Evolutionary conservation across 495 filamentous ascomycete species (phyloP).

Genomic region (Penicillium subrubescens): DNA sequence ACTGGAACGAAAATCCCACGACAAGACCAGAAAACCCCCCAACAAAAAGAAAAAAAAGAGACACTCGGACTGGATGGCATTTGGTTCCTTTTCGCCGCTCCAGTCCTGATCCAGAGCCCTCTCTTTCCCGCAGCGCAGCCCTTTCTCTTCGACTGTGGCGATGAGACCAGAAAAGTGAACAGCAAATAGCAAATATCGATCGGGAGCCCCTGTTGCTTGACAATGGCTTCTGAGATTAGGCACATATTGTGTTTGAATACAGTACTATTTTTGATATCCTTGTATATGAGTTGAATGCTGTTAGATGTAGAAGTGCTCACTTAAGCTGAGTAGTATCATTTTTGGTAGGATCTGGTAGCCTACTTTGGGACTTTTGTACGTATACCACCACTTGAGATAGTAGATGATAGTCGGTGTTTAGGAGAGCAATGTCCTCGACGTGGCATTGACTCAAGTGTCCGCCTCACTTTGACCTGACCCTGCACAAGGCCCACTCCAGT

Average conservation of each 20-base stretch:
- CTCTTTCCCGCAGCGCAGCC: conserved; percentile 13
- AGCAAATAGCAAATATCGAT: conserved; percentile 24
- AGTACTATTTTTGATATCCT: conserved; percentile 14
- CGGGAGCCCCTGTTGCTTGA: conserved; percentile 12
- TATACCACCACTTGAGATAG: not conserved
- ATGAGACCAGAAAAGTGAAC: conserved; percentile 40
- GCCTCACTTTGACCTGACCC: conserved; percentile 17
- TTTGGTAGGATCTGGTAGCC: not conserved
- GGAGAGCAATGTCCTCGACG: not conserved
- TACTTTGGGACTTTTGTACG: not conserved
- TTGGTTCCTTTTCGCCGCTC: conserved; percentile 40
- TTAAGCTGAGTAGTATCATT: not conserved
- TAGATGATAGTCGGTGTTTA: not conserved
- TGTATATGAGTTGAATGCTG: not conserved
- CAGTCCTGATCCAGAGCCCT: conserved; percentile 28
- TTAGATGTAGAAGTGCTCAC: too few species aligned
- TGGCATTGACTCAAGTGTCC: conserved; percentile 8
- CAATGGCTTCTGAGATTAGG: conserved; percentile 21
- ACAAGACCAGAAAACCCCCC: not conserved
- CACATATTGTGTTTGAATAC: conserved; percentile 31
- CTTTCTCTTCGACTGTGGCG: conserved; percentile 23
- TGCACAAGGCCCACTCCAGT: not conserved
- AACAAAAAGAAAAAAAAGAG: conserved; percentile 11
- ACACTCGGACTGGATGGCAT: conserved; percentile 37
- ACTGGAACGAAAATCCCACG: not conserved